Percentiles rank a stretch among this genome's conserved stretches.
Evolutionary conservation across 768 basidiomycete species (phyloP).

Genomic region (Boletus tomentosulus): DNA sequence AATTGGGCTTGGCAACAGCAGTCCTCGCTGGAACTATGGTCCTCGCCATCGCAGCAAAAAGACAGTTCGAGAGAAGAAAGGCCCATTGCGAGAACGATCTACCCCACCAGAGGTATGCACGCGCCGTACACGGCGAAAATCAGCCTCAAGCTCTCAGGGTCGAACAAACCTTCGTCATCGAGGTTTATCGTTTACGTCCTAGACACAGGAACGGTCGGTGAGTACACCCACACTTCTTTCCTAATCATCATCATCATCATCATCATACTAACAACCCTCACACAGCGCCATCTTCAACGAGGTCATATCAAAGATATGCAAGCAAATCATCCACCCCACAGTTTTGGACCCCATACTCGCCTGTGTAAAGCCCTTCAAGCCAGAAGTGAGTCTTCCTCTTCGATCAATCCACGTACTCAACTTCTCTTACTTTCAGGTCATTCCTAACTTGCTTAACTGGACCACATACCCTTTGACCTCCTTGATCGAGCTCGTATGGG

Average conservation of each 20-base stretch:
- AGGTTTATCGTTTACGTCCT: background rate
- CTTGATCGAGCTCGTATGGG: background rate
- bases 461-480: background rate
- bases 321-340: background rate
- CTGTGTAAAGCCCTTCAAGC: background rate
- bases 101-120: background rate
- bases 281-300: background rate
- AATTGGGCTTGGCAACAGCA: conserved; percentile 4
- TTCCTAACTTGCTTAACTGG: conserved; percentile 5
- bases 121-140: background rate
- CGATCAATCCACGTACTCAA: too few relatives aligned
- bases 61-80: background rate
- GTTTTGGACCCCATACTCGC: background rate
- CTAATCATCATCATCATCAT: too few relatives aligned
- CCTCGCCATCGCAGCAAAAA: background rate
- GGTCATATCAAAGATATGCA: background rate
- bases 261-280: too few relatives aligned
- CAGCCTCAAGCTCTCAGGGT: conserved; percentile 3
- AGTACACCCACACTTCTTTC: background rate
- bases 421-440: background rate
- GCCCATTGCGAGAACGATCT: background rate
- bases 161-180: conserved; percentile 1
- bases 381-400: too few relatives aligned
- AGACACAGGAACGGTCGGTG: background rate
- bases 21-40: background rate